Percentiles rank a stretch among this genome's conserved stretches.
Conservation (phyloP, 2,329 filamentous ascomycete species). For the Penicillium verrucosum region DNA sequence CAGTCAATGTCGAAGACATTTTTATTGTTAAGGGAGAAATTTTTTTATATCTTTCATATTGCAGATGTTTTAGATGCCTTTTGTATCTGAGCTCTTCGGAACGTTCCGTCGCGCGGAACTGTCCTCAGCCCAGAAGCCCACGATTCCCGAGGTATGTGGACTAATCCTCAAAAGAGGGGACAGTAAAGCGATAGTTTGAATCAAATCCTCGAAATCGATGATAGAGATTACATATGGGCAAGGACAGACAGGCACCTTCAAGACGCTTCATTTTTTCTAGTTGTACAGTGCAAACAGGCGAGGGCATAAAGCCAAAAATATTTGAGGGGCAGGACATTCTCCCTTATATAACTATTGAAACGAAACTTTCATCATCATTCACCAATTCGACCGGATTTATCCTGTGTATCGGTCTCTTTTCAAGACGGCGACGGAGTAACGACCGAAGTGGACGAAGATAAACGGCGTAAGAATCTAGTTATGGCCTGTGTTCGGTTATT, state of each 20-base stretch:
- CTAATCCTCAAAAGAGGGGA: neutral
- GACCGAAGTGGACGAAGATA: neutral
- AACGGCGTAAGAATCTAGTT: neutral
- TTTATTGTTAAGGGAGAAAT: neutral
- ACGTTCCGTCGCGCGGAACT: constrained; percentile 5
- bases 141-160: neutral
- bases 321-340: neutral
- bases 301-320: neutral
- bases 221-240: neutral
- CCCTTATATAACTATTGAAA: neutral
- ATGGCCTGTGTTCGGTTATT: too few relatives aligned
- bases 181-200: neutral
- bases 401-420: neutral
- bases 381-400: neutral
- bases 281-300: too few relatives aligned
- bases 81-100: constrained; percentile 1
- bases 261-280: neutral
- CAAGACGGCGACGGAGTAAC: too few relatives aligned
- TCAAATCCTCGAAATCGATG: neutral
- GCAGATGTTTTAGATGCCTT: neutral
- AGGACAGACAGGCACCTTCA: neutral
- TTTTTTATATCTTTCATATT: too few relatives aligned
- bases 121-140: neutral
- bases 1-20: constrained; percentile 11
- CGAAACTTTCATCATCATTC: neutral